phyloP scores from a whole-genome alignment of 805 yeast species.

The Suhomyces canberraensis region DNA sequence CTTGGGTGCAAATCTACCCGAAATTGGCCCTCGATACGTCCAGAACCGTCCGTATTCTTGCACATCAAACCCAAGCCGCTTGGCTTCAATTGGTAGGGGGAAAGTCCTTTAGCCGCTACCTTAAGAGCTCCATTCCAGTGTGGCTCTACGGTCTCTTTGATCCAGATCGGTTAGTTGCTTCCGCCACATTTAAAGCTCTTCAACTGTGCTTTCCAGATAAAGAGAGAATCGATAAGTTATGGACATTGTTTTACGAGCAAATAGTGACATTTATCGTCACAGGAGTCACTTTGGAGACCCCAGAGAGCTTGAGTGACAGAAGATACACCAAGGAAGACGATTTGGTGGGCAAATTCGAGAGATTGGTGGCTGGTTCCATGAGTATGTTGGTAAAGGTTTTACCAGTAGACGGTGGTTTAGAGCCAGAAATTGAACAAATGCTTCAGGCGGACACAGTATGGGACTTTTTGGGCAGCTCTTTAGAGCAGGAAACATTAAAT shows the following conservation, averaged over 20 bases:
- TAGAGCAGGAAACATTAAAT: constrained; percentile 24
- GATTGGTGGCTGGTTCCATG: constrained; percentile 53
- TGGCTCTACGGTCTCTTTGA: constrained; percentile 75
- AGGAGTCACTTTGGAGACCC: constrained; percentile 53
- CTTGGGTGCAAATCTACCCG: constrained; percentile 81
- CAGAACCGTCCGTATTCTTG: constrained; percentile 53
- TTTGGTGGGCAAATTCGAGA: constrained; percentile 56
- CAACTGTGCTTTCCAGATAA: constrained; percentile 54
- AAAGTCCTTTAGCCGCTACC: constrained; percentile 58
- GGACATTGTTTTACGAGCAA: constrained; percentile 56
- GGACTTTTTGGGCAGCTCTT: constrained; percentile 28
- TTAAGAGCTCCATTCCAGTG: constrained; percentile 69
- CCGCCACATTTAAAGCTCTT: constrained; percentile 46
- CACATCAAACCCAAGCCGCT: constrained; percentile 65
- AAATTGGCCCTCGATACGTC: constrained; percentile 73
- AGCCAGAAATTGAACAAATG: constrained; percentile 1
- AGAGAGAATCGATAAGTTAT: constrained; percentile 47
- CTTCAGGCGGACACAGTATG: constrained; percentile 26
- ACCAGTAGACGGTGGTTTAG: background rate
- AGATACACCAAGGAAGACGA: constrained; percentile 67
- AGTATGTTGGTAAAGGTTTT: constrained; percentile 39
- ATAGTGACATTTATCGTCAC: constrained; percentile 55
- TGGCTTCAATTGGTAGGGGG: constrained; percentile 45
- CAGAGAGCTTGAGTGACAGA: constrained; percentile 69
- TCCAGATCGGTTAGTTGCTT: constrained; percentile 58